Evolutionary conservation across 495 filamentous ascomycete genomes (phyloP), one percentile per base, ranked within the genome.

Genomic region (Aspergillus baeticus): DNA sequence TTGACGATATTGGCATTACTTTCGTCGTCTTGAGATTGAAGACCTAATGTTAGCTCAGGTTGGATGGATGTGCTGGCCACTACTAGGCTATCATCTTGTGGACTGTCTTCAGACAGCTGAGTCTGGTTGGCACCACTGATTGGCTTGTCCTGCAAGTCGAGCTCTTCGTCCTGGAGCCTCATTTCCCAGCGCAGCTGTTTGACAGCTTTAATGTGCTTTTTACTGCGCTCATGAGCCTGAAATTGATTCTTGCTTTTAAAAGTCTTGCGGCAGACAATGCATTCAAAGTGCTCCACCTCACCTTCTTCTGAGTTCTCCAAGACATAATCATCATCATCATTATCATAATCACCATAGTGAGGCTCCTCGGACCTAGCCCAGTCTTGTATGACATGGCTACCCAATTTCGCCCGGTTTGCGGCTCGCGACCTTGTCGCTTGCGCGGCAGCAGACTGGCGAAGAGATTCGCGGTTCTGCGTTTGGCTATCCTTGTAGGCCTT

Each of bases 161-260:
- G 51, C 42, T 74, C 69, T 43, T 77, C 72, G 63, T 92, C 84
- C 55, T 99, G 85, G 60, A 84, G 81, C 60, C 76, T 80, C 93
- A 99, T 97, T 69, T 93, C 85, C 63, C 84, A 78, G 62, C 81
- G 83, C 34, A 99, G 69, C 58, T 90, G 82, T 57, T 90, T 84
- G 5, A 96, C 81, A 3, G 89, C 88, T 65, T 95, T 96, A 41
- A 84, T 63, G 64, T 99, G 94, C 67, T 97, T 98, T 66, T 96
- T 98, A 75, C 92, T 96, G 70, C 87, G 89, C 73, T 98, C 93
- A 64, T 99, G 94, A n/a, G 88, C 84, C 65, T 92, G 85, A 57
- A 85, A 93, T 62, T 97, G 94, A 61, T 88, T 89, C 65, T 96
- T 87, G 54, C 91, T 96, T 67, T 95, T 96, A 78, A 98, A 99